Base-by-base conservation (phyloP, 2,329 filamentous ascomycete species). In the Penicillium decumbens region DNA sequence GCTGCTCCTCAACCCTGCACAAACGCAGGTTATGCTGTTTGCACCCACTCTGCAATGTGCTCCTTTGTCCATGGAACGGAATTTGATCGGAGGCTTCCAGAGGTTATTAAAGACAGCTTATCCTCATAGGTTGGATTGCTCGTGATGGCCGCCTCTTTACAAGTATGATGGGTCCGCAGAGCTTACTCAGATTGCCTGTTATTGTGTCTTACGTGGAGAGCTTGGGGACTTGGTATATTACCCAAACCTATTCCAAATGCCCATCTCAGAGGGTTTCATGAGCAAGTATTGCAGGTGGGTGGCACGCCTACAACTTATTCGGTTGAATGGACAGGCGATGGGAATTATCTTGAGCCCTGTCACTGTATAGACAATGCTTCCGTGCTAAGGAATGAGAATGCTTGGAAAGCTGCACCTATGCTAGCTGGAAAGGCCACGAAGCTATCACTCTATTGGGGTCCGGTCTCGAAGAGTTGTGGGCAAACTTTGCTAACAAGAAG, bases 331-430 rank as follows among this genome's bases (percentile, higher is more conserved):
- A 20, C 40, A 3, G 40, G 27, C n/a, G 23, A 23, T 10, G 24
- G 28, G 6, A 41, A 35, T 12, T 4, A 12, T 2, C 15, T 44
- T 3, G 49, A 41, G 3, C 24, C 41, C 2, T 47, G 43, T 20
- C 49, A 47, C 23, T 47, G 40, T 27, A 44, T 51, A 23, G 49
- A 51, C 29, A 44, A 44, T 23, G 41, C 49, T 3, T 51, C 47
- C 20, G 35, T 47, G 6, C 29, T 47, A 12, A 44, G 49, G 3
- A 51, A 9, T 4, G 27, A 32, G 6, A 37, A 44, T 7, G 27
- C 33, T 25, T 51, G 41, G 44, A 41, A 47, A 24, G 24, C 12
- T 25, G 49, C 49, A 3, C 44, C 44, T 2, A 51, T 51, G 49
- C 33, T 47, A 24, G 29, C 20, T 27, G 49, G 49, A 15, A 9